phyloP scores from a whole-genome alignment of 2,329 filamentous ascomycete species.

The Simplicillium sp. region DNA sequence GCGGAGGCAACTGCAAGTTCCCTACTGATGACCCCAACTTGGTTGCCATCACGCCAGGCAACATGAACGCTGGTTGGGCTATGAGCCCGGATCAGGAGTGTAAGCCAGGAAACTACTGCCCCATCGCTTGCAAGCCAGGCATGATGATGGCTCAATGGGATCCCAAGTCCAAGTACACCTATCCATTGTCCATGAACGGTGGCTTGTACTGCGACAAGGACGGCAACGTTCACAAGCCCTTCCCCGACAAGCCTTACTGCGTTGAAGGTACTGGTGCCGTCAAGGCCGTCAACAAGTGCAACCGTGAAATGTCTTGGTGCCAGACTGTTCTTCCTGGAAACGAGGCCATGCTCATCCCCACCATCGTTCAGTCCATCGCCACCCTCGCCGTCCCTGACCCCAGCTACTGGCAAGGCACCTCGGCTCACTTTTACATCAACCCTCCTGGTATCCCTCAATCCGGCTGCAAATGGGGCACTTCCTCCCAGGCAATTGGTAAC shows the following conservation, averaged over 20 bases:
- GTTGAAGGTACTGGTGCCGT: slow-evolving; percentile 58
- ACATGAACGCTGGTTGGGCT: slow-evolving; percentile 65
- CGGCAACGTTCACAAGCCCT: slow-evolving; percentile 60
- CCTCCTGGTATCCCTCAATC: slow-evolving; percentile 55
- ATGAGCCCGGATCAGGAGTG: slow-evolving; percentile 69
- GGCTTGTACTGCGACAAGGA: slow-evolving; percentile 62
- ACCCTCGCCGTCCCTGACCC: slow-evolving; percentile 61
- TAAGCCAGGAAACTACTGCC: slow-evolving; percentile 59
- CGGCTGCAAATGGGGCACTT: slow-evolving; percentile 64
- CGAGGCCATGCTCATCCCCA: slow-evolving; percentile 76
- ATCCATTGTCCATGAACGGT: slow-evolving; percentile 66
- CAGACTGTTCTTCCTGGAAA: slow-evolving; percentile 73
- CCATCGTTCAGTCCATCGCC: slow-evolving; percentile 47
- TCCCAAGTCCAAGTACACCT: slow-evolving; percentile 56
- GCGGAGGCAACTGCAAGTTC: slow-evolving; percentile 49
- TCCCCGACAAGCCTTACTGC: slow-evolving; percentile 59
- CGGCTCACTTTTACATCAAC: slow-evolving; percentile 75
- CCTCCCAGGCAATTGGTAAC: slow-evolving; percentile 56
- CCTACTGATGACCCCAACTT: slow-evolving; percentile 54
- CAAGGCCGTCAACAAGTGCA: slow-evolving; percentile 56
- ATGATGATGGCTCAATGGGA: slow-evolving; percentile 76
- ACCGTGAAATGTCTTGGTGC: slow-evolving; percentile 58
- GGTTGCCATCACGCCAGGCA: slow-evolving; percentile 55
- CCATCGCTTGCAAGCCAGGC: slow-evolving; percentile 66
- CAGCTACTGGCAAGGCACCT: slow-evolving; percentile 62